Conservation (phyloP, 2,329 filamentous ascomycete genomes). For the Penicillium hordei region DNA sequence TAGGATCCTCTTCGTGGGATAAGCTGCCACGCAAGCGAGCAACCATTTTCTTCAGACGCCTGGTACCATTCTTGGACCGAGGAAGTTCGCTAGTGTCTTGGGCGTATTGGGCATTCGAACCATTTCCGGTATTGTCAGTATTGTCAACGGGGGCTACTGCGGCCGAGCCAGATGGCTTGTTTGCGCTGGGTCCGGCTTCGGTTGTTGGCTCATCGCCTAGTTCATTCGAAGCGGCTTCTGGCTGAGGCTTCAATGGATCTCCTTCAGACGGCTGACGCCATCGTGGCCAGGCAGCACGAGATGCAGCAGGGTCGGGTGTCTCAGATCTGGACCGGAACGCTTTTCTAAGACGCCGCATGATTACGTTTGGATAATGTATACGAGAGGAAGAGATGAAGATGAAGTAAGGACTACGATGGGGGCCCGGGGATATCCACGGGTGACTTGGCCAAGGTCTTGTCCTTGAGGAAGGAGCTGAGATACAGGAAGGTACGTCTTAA, state of each 20-base stretch:
- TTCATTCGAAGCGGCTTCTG: conserved; percentile 4
- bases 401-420: conserved; percentile 2
- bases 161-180: not conserved
- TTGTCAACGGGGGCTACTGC: not conserved
- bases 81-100: not conserved
- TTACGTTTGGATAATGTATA: conserved; percentile 10
- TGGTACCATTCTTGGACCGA: conserved; percentile 12
- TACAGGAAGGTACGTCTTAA: not conserved
- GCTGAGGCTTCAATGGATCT: conserved; percentile 11
- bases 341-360: conserved; percentile 16
- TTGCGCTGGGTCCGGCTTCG: not conserved
- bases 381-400: conserved; percentile 2
- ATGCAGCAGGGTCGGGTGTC: not conserved
- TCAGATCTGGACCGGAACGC: conserved; percentile 12
- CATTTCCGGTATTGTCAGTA: not conserved
- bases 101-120: not conserved
- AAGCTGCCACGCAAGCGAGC: conserved; percentile 11
- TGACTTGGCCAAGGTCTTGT: not conserved
- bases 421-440: not conserved
- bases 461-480: conserved; percentile 1
- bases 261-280: conserved; percentile 12
- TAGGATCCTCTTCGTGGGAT: conserved; percentile 12
- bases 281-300: conserved; percentile 15
- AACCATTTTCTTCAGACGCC: conserved; percentile 14
- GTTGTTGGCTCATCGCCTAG: not conserved